phyloP scores from a whole-genome alignment of 2,329 filamentous ascomycete species.

The Pezicula rhizophila region DNA sequence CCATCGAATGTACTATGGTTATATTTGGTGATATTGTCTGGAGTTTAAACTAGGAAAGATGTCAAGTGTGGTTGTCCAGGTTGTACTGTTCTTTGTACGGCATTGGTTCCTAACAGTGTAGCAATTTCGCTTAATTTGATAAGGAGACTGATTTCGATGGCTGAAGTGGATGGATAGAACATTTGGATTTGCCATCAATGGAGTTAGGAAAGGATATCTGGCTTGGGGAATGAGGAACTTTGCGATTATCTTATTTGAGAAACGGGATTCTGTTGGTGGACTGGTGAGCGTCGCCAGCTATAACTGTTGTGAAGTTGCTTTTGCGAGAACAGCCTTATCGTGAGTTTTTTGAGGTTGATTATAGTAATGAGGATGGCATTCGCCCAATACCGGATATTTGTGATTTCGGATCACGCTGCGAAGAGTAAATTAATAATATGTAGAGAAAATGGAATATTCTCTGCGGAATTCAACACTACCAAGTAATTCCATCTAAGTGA shows the following conservation, averaged over 20 bases:
- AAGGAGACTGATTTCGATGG: neutral
- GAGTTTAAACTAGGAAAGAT: constrained; percentile 1
- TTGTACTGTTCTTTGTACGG: neutral
- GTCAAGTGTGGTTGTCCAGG: constrained; percentile 1
- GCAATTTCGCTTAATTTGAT: neutral
- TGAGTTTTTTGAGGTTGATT: neutral
- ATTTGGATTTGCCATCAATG: neutral
- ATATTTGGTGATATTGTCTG: constrained; percentile 5
- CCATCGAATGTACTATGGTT: constrained; percentile 4
- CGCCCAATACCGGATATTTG: neutral
- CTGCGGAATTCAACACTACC: too few relatives aligned
- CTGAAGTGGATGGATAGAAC: neutral
- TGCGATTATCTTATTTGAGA: neutral
- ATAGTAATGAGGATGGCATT: neutral
- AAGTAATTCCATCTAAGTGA: too few relatives aligned
- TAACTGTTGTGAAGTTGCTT: neutral
- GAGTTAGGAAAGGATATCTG: neutral
- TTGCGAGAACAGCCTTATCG: neutral
- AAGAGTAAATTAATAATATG: neutral
- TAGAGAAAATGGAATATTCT: too few relatives aligned
- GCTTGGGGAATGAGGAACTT: neutral
- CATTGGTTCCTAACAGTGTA: neutral
- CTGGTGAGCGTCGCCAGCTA: neutral
- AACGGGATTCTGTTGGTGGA: neutral
- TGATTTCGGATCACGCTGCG: neutral